Conservation (phyloP, 345 rosid species). For the Gossypium rotundifolium region DNA sequence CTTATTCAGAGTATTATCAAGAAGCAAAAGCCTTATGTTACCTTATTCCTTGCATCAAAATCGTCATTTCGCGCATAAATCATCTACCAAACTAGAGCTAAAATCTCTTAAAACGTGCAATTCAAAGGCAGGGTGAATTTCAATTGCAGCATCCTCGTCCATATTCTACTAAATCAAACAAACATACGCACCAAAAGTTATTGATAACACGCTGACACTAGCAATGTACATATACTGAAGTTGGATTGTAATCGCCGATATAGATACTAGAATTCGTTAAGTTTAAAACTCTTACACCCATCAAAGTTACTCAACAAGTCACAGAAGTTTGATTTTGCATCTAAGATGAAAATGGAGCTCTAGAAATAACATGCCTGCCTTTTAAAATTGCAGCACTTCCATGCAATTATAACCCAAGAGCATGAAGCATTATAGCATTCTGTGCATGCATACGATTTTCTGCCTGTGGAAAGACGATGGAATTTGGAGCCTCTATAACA, state of each 20-base stretch:
- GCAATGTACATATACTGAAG: background rate
- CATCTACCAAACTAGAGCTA: background rate
- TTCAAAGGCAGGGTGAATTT: background rate
- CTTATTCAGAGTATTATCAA: background rate
- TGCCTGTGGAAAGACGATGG: conserved; percentile 88
- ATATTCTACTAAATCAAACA: no score
- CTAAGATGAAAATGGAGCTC: conserved; percentile 5
- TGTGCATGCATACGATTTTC: conserved; percentile 97
- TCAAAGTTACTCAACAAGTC: background rate
- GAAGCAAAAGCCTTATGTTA: background rate
- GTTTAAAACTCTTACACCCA: background rate
- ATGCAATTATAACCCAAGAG: conserved; percentile 37
- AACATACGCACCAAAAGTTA: no score
- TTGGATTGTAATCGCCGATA: background rate
- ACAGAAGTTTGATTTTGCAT: background rate
- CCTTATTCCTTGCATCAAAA: background rate
- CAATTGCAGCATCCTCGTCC: no score
- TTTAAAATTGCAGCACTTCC: background rate
- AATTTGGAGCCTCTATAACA: conserved; percentile 85
- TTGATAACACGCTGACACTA: background rate
- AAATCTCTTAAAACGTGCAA: background rate
- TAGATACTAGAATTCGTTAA: background rate
- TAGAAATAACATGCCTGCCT: background rate
- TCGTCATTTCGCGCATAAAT: background rate
- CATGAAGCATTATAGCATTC: conserved; percentile 82